Evolutionary conservation across 805 yeast species (phyloP), one percentile per base, ranked within the genome.

Genomic region (Ogataea thermomethanolica): DNA sequence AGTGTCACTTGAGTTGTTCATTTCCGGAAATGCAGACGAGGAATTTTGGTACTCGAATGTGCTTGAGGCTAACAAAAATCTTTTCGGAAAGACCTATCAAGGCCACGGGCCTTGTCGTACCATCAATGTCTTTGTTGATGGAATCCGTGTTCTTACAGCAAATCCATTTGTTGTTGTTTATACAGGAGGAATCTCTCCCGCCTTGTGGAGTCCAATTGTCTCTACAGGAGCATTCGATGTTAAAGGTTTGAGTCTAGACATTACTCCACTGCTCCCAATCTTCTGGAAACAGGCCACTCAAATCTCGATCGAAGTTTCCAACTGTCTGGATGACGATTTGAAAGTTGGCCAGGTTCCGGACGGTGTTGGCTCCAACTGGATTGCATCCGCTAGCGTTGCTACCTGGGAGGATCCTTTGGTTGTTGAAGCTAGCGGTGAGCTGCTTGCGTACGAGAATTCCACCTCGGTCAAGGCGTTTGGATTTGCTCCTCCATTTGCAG

Each of bases 121-220:
- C 20, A 67, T 85, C 11, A 78, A 81, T 49, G 77, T 84, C 4
- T 81, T 67, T 47, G 64, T 82, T 33, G 72, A 80, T 49, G 86
- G 75, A 23, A 50, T 68, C 20, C 70, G 82, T 36, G 73, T 86
- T 7, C 81, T 81, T 2, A 65, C 79, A 3, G 74, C 73, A 22
- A 66, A 79, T 20, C 95, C 95, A 2, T 78, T 75, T 49, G 90
- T 91, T 1, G 76, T 80, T 7, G 73, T 88, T 11, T 88, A 71
- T 63, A 79, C 95, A 1, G 95, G 95, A 6, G 95, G 95, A 2
- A 64, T 80, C 25, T 75, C 89, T 1, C 95, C 96, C 1, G 70
- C 81, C 4, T 64, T 87, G 33, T 88, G 96, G 96, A 70, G 74
- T 35, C 87, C 95, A 3, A 76, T 84, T 45, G 95, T 87, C 6